Evolutionary conservation across 2,329 filamentous ascomycete genomes (phyloP).

Genomic region (Fusarium haematococcum): DNA sequence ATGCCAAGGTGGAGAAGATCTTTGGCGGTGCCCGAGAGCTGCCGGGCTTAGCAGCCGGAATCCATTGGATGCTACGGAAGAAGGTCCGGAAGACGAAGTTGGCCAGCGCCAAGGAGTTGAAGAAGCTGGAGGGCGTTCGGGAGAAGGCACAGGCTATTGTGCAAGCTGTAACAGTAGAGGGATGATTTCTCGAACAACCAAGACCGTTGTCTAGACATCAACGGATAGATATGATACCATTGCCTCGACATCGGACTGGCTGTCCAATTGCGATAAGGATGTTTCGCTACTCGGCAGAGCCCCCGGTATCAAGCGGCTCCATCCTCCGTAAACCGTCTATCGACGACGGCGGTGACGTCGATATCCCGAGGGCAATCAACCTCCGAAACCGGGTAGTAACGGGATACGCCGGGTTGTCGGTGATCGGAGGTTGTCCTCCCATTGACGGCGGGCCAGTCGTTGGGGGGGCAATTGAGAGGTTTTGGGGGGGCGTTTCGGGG

Average conservation of each 20-base stretch:
- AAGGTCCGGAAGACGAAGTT: constrained; percentile 75
- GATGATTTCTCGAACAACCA: constrained; percentile 6
- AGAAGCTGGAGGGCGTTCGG: constrained; percentile 54
- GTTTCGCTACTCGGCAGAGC: constrained; percentile 12
- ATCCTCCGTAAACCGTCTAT: constrained; percentile 11
- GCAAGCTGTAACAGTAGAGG: constrained; percentile 33
- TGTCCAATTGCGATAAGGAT: not conserved
- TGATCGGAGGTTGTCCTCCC: constrained; percentile 9
- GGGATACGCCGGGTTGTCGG: constrained; percentile 37
- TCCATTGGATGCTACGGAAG: constrained; percentile 85
- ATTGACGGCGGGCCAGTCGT: constrained; percentile 14
- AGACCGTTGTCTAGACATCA: not conserved
- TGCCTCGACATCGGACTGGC: not conserved
- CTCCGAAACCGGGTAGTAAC: constrained; percentile 39
- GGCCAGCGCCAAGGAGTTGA: constrained; percentile 60
- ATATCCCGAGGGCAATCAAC: constrained; percentile 26
- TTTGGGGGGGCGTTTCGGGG: constrained; percentile 26
- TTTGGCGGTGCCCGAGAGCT: constrained; percentile 74
- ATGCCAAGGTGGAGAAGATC: constrained; percentile 71
- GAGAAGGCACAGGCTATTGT: constrained; percentile 50
- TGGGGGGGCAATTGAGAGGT: constrained; percentile 20
- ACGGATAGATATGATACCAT: constrained; percentile 3
- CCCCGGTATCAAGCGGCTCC: constrained; percentile 13
- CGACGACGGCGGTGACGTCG: constrained; percentile 36
- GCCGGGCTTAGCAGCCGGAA: constrained; percentile 76